These are phyloP conservation scores for Intubia oerlemansii DNA, from an alignment of 2,329 filamentous ascomycete species.

Conservation along the genomic window DNA sequence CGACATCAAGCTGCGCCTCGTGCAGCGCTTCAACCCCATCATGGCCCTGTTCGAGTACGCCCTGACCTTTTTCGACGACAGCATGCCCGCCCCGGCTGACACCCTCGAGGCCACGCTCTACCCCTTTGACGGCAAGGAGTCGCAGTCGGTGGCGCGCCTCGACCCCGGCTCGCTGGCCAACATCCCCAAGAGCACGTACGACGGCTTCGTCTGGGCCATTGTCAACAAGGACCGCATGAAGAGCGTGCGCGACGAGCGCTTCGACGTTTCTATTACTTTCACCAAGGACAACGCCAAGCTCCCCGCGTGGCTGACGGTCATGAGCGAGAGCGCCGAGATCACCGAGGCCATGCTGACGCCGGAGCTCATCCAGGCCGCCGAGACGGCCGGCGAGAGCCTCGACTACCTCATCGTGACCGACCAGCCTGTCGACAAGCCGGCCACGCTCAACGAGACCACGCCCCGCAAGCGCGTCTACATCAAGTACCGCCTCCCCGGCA, in stretches of 20 bases:
- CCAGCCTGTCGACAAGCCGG: conserved; percentile 71
- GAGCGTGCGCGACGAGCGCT: conserved; percentile 72
- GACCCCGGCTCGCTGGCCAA: conserved; percentile 18
- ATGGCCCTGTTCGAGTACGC: conserved; percentile 38
- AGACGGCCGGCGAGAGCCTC: conserved; percentile 56
- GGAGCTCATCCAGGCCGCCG: conserved; percentile 66
- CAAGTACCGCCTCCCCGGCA: conserved; percentile 45
- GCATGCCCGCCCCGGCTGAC: conserved; percentile 47
- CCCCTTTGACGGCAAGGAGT: conserved; percentile 83
- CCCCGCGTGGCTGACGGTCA: conserved; percentile 73
- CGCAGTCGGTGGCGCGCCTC: conserved; percentile 45
- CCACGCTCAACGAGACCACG: conserved; percentile 64
- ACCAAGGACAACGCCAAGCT: conserved; percentile 89
- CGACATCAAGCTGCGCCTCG: conserved; percentile 62
- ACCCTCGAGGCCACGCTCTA: conserved; percentile 58
- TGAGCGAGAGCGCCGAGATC: conserved; percentile 93
- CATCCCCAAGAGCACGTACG: conserved; percentile 43
- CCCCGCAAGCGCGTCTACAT: conserved; percentile 78
- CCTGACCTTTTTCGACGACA: conserved; percentile 63
- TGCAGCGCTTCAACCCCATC: conserved; percentile 73
- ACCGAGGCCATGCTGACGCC: conserved; percentile 70
- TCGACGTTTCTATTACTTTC: conserved; percentile 78
- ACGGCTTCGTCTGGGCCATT: conserved; percentile 84
- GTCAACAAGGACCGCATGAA: conserved; percentile 94
- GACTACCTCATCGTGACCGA: conserved; percentile 82